A percentile compares a stretch with the other conserved stretches of the same genome.
These are phyloP conservation scores for Eucalyptus cloeziana DNA, from an alignment of 345 rosid genomes.

Conservation along the genomic window DNA sequence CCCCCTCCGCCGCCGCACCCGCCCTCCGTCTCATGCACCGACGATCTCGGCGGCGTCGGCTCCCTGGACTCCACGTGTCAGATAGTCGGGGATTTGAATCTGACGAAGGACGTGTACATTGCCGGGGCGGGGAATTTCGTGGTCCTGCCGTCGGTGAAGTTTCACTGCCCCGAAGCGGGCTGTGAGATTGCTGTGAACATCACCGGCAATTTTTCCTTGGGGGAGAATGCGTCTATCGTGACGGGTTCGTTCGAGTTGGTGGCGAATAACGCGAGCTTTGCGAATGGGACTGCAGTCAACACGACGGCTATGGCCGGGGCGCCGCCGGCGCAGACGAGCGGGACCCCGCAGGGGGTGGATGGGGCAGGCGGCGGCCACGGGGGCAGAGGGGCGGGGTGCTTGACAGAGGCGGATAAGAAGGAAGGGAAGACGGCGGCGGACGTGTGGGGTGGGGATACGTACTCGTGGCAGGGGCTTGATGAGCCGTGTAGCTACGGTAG, in stretches of 20 bases:
- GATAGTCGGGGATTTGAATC: slow-evolving; percentile 79
- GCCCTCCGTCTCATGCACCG: slow-evolving; percentile 80
- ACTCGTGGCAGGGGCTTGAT: slow-evolving; percentile 84
- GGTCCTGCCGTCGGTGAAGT: slow-evolving; percentile 59
- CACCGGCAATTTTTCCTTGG: slow-evolving; percentile 67
- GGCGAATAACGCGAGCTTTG: slow-evolving; percentile 65
- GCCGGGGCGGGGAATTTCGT: slow-evolving; percentile 75
- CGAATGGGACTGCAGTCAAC: slow-evolving; percentile 50
- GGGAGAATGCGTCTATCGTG: slow-evolving; percentile 49
- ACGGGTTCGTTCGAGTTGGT: slow-evolving; percentile 59
- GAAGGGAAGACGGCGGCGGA: slow-evolving; percentile 73
- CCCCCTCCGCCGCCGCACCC: slow-evolving; percentile 96
- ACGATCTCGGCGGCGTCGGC: slow-evolving; percentile 89
- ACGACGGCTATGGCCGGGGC: slow-evolving; percentile 79
- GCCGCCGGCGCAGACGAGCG: slow-evolving; percentile 93
- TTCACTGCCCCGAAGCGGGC: slow-evolving; percentile 54
- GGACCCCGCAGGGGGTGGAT: slow-evolving; percentile 78
- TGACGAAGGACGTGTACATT: slow-evolving; percentile 73
- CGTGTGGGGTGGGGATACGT: slow-evolving; percentile 98
- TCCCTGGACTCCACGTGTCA: slow-evolving; percentile 73
- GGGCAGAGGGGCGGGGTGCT: slow-evolving; percentile 80
- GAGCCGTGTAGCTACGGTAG: slow-evolving; percentile 82
- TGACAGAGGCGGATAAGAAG: slow-evolving; percentile 53
- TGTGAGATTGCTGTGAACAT: slow-evolving; percentile 69
- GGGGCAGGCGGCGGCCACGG: slow-evolving; percentile 99